Evolutionary conservation across 2,329 filamentous ascomycete species (phyloP), one percentile per base, ranked within the genome.

Genomic region (Harringtonia aguacate): DNA sequence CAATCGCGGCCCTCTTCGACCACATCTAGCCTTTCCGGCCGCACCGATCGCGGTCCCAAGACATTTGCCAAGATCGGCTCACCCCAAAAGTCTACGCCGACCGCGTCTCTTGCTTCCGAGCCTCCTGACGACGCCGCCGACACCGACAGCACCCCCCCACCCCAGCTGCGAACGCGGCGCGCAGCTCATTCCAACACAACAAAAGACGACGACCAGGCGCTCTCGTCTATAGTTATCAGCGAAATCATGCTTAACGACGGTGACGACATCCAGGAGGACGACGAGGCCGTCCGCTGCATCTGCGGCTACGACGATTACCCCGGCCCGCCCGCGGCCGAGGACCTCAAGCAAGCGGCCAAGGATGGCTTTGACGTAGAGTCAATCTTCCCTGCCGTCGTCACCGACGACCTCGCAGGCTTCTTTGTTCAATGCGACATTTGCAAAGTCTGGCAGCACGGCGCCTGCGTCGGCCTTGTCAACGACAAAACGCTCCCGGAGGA

Each of bases 401-500:
- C 81, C 28, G 88, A 95, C 56, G 90, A 97, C 52, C 75, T 90
- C 52, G 92, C 90, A 36, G 90, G 89, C 42, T 84, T 97, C 64
- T 98, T 95, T 65, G 89, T 98, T 53, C 90, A 97, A 69, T 98
- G 92, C 74, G 92, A 97, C 65, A 73, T 86, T 51, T 98, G 92
- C 71, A 94, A 94, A 61, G 92, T 97, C 50, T 98, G 90, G 92
- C 92, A 98, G 62, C 92, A 98, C 61, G 92, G 92, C 56, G 90
- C 89, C 48, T 98, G 92, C 59, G 90, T 98, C 47, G 90, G 92
- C 48, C 95, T 98, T 57, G 88, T 94, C 68, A 92, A 92, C 53
- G 90, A 95, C 63, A 83, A 86, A 53, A 82, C 84, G 61, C 90
- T 86, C 52, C 92, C 92, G 10, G 90, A 97, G 44, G 89, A 97